A percentile compares a stretch with the other conserved stretches of the same genome.
phyloP scores from a whole-genome alignment of 805 yeast species.

The Yamadazyma insecticola region DNA sequence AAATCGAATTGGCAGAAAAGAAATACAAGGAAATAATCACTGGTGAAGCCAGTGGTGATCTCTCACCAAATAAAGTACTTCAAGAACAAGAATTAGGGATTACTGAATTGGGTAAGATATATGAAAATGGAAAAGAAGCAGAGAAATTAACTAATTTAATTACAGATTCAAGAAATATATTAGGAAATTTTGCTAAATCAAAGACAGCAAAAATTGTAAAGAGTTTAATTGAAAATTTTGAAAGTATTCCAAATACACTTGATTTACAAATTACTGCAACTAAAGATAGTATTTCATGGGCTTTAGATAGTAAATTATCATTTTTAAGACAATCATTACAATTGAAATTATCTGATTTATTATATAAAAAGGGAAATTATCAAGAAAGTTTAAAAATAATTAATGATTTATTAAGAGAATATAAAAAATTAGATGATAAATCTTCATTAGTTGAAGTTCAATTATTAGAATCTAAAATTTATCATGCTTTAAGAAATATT shows the following conservation, averaged over 20 bases:
- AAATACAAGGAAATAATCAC: conserved; percentile 45
- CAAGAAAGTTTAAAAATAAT: conserved; percentile 71
- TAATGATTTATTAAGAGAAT: conserved; percentile 69
- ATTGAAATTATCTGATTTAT: conserved; percentile 73
- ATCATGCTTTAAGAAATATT: conserved; percentile 84
- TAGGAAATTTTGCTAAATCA: conserved; percentile 82
- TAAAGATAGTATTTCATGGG: conserved; percentile 82
- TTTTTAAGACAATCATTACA: conserved; percentile 87
- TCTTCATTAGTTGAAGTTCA: conserved; percentile 94
- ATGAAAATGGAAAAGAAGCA: conserved; percentile 45
- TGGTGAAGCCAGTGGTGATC: conserved; percentile 8
- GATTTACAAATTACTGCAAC: conserved; percentile 72
- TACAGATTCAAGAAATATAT: conserved; percentile 61
- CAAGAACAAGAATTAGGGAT: conserved; percentile 62
- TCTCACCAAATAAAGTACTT: conserved; percentile 18
- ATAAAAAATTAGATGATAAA: conserved; percentile 92
- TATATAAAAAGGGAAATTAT: conserved; percentile 60
- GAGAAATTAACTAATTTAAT: conserved; percentile 58
- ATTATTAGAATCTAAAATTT: conserved; percentile 82
- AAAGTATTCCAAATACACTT: conserved; percentile 53
- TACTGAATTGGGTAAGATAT: conserved; percentile 69
- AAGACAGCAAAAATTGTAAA: conserved; percentile 90
- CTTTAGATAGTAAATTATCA: conserved; percentile 73
- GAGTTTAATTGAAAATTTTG: conserved; percentile 73
- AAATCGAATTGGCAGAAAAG: conserved; percentile 55